Conservation (phyloP, 495 filamentous ascomycete genomes). For the Aspergillus biplanus region DNA sequence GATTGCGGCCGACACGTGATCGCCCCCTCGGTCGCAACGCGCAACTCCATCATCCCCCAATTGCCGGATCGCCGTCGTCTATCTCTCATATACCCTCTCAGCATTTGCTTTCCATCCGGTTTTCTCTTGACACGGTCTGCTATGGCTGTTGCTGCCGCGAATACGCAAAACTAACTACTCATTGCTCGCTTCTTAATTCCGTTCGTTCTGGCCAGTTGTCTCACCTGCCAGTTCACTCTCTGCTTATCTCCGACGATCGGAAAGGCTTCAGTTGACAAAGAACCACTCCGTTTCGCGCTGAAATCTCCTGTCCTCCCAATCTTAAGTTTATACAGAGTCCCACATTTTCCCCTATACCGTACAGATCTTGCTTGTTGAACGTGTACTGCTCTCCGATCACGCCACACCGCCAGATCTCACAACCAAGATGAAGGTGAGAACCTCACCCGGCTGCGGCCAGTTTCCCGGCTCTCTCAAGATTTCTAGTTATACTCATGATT, state of each 20-base stretch:
- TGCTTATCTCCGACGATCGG: constrained; percentile 30
- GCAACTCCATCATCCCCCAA: constrained; percentile 20
- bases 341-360: constrained; percentile 4
- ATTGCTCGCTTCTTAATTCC: constrained; percentile 14
- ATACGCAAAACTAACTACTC: constrained; percentile 15
- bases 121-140: constrained; percentile 13
- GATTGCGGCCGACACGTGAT: constrained; percentile 40
- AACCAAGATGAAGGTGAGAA: constrained; percentile 34
- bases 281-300: not conserved
- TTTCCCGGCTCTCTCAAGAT: not conserved
- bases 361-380: not conserved
- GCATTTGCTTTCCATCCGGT: constrained; percentile 18
- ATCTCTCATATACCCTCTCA: constrained; percentile 16
- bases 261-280: constrained; percentile 20
- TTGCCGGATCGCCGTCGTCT: constrained; percentile 20
- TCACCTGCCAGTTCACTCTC: constrained; percentile 23
- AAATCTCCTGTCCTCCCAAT: constrained; percentile 2
- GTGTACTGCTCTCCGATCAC: constrained; percentile 1
- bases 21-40: constrained; percentile 33
- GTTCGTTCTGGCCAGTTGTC: constrained; percentile 14
- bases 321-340: constrained; percentile 1
- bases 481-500: not conserved
- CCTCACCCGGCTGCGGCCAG: not conserved
- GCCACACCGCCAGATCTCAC: constrained; percentile 18
- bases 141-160: constrained; percentile 18